Evolutionary conservation across 129 eudicot species (phyloP).

Genomic region (Chrysanthemum seticuspe): DNA sequence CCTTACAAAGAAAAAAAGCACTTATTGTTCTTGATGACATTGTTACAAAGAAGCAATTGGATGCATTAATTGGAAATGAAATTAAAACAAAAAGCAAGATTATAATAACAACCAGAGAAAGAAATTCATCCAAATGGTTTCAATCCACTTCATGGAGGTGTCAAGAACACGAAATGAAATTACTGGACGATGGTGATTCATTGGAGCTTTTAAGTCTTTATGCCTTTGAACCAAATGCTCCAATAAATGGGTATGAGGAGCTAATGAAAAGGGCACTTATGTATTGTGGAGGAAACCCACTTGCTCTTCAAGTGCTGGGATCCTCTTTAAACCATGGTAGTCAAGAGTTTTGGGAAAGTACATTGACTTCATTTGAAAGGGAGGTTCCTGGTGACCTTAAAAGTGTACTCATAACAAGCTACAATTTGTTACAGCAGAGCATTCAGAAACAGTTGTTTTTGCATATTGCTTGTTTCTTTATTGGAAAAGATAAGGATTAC

Average conservation of each 20-base stretch:
- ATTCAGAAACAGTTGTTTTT: slow-evolving; percentile 31
- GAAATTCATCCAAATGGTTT: neutral
- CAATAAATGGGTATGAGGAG: neutral
- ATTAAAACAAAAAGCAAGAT: slow-evolving; percentile 29
- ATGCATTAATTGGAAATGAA: slow-evolving; percentile 14
- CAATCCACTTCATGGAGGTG: neutral
- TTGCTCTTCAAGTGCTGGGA: slow-evolving; percentile 32
- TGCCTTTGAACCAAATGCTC: slow-evolving; percentile 28
- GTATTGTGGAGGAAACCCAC: slow-evolving; percentile 30
- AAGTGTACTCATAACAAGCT: slow-evolving; percentile 13
- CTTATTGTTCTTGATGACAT: slow-evolving; percentile 41
- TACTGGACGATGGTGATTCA: slow-evolving; percentile 20
- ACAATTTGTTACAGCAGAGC: slow-evolving; percentile 14
- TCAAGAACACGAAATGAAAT: slow-evolving; percentile 2
- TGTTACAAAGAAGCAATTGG: slow-evolving; percentile 14
- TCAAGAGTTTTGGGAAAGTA: neutral
- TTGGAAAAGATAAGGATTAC: slow-evolving; percentile 26
- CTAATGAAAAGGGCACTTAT: neutral
- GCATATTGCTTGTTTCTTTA: slow-evolving; percentile 42
- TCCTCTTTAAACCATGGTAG: slow-evolving; percentile 4
- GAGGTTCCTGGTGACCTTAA: slow-evolving; percentile 6
- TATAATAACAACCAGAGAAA: slow-evolving; percentile 27
- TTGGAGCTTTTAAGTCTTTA: slow-evolving; percentile 25
- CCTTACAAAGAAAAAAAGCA: slow-evolving; percentile 13
- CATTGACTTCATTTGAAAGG: slow-evolving; percentile 1